Evolutionary conservation across 805 yeast genomes (phyloP), one percentile per base, ranked within the genome.

Genomic region (Spathaspora boniae): DNA sequence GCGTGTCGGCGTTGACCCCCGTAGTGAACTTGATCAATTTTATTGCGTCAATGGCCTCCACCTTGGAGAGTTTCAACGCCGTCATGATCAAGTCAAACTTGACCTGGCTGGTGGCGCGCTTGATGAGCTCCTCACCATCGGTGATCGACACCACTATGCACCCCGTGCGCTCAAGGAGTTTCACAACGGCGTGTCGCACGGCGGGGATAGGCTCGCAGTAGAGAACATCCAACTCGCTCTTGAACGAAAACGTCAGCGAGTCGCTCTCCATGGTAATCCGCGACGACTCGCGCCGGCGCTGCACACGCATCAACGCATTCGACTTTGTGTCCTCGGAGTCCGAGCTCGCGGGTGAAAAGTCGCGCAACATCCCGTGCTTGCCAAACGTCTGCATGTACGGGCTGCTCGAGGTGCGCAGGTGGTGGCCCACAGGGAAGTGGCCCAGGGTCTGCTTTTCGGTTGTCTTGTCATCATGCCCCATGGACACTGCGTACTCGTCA

Each of bases 181-280:
- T 75, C 28, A 78, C 72, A 18, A 82, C 72, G 9, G 86, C 70
- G 49, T 76, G 85, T 32, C 95, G 62, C 46, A 86, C 80, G 38
- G 82, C 82, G 0, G 96, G 93, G 41, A 86, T 85, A 2, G 93
- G 87, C 49, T 87, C 96, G 58, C 96, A 88, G 9, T 87, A 65
- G 30, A 91, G 63, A 4, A 88, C 80, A 53, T 86, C 89, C 46
- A 84, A 56, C 23, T 67, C 70, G 36, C 42, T 40, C 15, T 9
- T 30, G n/a, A 38, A 14, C 5, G 26, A 20, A 20, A 34, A 30
- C 5, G 33, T 11, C 25, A 26, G 21, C 21, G 27, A 9, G 17
- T 34, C 30, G 34, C 37, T 29, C 9, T 27, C 34, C 17, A 65
- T 53, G n/a, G n/a, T n/a, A 27, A 34, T 34, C 34, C 73, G 60